phyloP scores from a whole-genome alignment of 78 protist genomes.

The Dictyostelium brefeldianum region DNA sequence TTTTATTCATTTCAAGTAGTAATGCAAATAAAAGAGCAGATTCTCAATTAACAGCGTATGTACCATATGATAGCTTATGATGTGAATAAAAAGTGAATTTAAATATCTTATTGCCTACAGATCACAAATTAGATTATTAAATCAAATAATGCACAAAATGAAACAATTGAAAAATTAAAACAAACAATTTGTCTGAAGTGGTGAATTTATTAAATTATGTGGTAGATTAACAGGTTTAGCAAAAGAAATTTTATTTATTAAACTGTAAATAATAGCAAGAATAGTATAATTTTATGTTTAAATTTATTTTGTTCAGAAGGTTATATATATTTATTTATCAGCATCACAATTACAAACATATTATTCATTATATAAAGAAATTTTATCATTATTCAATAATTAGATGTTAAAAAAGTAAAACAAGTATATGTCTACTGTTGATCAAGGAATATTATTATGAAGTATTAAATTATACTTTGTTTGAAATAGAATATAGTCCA shows the following conservation, averaged over 20 bases:
- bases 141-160: constrained; percentile 14
- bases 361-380: too few relatives aligned
- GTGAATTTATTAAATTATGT: constrained; percentile 23
- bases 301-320: constrained; percentile 75
- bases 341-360: too few relatives aligned
- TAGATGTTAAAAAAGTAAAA: too few relatives aligned
- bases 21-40: constrained; percentile 79
- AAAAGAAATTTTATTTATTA: constrained; percentile 14
- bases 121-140: constrained; percentile 38
- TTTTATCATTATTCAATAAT: too few relatives aligned
- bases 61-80: not conserved
- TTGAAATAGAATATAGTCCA: too few relatives aligned
- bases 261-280: not conserved
- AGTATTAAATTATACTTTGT: too few relatives aligned
- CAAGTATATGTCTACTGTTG: too few relatives aligned
- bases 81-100: not conserved
- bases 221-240: constrained; percentile 66
- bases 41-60: constrained; percentile 67
- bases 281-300: constrained; percentile 1
- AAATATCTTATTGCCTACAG: not conserved
- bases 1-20: constrained; percentile 67
- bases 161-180: not conserved
- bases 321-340: too few relatives aligned
- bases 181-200: not conserved
- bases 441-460: too few relatives aligned